phyloP scores from a whole-genome alignment of 129 eudicot genomes.

The Artemisia tridentata region DNA sequence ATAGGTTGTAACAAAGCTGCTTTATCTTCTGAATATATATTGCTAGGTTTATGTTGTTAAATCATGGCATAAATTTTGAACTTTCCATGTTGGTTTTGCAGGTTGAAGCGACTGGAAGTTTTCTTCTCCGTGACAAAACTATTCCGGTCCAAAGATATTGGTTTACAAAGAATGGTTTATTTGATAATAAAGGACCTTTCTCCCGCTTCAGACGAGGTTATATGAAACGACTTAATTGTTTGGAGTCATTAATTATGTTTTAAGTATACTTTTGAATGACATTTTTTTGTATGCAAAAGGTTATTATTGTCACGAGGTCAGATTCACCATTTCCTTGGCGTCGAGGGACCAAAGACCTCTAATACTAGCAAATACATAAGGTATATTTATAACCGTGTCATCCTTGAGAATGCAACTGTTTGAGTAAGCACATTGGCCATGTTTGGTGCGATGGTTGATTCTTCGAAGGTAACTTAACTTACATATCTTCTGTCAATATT shows the following conservation, averaged over 20 bases:
- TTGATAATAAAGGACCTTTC: constrained; percentile 82
- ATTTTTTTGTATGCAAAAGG: constrained; percentile 40
- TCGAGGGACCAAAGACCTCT: too few species aligned
- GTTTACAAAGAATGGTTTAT: constrained; percentile 90
- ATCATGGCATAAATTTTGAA: background rate
- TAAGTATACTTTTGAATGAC: constrained; percentile 13
- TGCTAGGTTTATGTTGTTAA: background rate
- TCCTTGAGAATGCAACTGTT: too few species aligned
- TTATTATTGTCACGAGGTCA: constrained; percentile 81
- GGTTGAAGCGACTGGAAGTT: constrained; percentile 88
- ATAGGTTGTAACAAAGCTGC: constrained; percentile 90
- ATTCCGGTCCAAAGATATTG: constrained; percentile 73
- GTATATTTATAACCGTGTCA: too few species aligned
- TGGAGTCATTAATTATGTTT: background rate
- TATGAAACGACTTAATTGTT: background rate
- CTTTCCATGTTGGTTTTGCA: constrained; percentile 25
- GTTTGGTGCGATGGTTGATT: too few species aligned
- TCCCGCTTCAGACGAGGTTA: constrained; percentile 83
- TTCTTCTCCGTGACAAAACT: constrained; percentile 81
- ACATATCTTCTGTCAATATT: too few species aligned
- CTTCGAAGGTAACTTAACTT: too few species aligned
- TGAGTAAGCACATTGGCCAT: too few species aligned
- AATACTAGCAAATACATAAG: too few species aligned
- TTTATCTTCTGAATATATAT: constrained; percentile 59
- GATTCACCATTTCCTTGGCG: too few species aligned